Conservation (phyloP, 2,329 filamentous ascomycete species). For the Cladophialophora carrionii region DNA sequence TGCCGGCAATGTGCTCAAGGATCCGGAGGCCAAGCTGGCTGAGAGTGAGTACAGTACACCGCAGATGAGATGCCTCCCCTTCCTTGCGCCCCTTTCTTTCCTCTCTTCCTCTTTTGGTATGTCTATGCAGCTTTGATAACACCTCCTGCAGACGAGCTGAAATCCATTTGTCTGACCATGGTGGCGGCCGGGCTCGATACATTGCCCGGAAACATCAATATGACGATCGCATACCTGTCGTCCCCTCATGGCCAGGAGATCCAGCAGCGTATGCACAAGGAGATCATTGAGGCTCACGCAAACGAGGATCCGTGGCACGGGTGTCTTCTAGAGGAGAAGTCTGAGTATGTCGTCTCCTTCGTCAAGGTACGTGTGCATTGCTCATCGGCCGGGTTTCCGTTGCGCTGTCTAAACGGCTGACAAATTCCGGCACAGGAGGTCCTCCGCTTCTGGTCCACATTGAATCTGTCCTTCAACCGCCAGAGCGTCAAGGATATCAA, state of each 20-base stretch:
- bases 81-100: no score
- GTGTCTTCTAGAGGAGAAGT: slow-evolving; percentile 72
- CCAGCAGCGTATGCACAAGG: slow-evolving; percentile 68
- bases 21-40: slow-evolving; percentile 69
- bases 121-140: not conserved
- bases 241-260: slow-evolving; percentile 68
- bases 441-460: slow-evolving; percentile 73
- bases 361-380: slow-evolving; percentile 56
- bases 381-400: not conserved
- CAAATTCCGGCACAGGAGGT: slow-evolving; percentile 55
- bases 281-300: slow-evolving; percentile 71
- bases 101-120: not conserved
- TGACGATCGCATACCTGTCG: slow-evolving; percentile 74
- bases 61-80: not conserved
- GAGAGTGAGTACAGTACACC: slow-evolving; percentile 53
- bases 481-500: slow-evolving; percentile 17
- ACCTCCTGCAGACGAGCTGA: slow-evolving; percentile 68
- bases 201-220: slow-evolving; percentile 75
- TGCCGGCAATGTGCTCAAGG: slow-evolving; percentile 69
- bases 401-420: not conserved
- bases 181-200: slow-evolving; percentile 79
- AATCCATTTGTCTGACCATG: slow-evolving; percentile 79
- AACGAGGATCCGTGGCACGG: slow-evolving; percentile 72
- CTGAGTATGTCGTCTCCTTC: slow-evolving; percentile 73
- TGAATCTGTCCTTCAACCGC: slow-evolving; percentile 65